Evolutionary conservation across 768 basidiomycete species (phyloP), one percentile per base, ranked within the genome.

Genomic region (Hypsizygus marmoreus): DNA sequence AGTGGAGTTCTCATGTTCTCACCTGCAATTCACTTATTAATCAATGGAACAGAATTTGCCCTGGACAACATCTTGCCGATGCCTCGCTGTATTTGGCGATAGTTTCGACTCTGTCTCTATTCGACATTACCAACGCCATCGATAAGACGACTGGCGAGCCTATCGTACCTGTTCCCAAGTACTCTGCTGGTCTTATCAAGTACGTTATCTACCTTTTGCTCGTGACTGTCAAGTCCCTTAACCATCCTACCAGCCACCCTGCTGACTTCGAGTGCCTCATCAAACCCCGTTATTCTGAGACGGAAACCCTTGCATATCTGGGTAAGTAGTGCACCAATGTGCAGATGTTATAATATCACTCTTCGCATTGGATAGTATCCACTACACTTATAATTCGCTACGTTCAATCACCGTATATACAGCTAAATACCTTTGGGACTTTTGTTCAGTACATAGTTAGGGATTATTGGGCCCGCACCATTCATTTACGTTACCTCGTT

Each of bases 31-130:
- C 22, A n/a, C 34, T 13, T 6, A 29, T 17, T 29, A 24, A 20
- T 3, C n/a, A 32, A 13, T 14, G 14, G 22, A 37, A 13, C 28
- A 57, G 56, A 19, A 49, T 57, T n/a, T 57, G 56, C 30, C 53
- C 56, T 12, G 56, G 53, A 8, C 35, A 47, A 24, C 36, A 45
- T 30, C 45, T 57, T 13, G 50, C 46, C 10, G 44, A 45, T 17
- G 44, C 44, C 19, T 39, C 45, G 11, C 31, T 57, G 6, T 49
- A 38, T 22, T 33, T 49, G 8, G 39, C 45, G 9, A 32, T 42
- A 10, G 36, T 45, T 10, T 43, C 43, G 2, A 35, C 50, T 11
- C 35, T 57, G 2, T 42, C 52, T 2, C 41, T 51, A 30, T 57
- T 49, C 40, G 47, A 48, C n/a, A 49, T 57, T 22, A 39, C 37